These are phyloP conservation scores for Kregervanrija pseudodelftensis DNA, from an alignment of 805 yeast species.

Conservation along the genomic window DNA sequence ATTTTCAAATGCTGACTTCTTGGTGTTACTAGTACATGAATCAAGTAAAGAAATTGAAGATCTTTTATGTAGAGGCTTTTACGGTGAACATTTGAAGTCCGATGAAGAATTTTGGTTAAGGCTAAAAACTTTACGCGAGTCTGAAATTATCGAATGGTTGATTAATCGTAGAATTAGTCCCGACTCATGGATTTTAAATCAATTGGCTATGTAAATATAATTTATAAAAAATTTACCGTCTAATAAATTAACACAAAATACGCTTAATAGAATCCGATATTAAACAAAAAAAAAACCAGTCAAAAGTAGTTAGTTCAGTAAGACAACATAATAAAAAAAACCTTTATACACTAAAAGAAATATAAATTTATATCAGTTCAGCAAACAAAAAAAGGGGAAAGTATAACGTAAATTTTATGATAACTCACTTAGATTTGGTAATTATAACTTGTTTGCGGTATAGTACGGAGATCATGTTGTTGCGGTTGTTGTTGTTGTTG, in stretches of 20 bases:
- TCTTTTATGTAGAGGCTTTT: conserved; percentile 3
- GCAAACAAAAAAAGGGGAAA: too few species aligned
- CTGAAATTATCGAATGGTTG: conserved; percentile 4
- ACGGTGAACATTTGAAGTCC: conserved; percentile 1
- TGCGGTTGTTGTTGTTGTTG: conserved; percentile 7
- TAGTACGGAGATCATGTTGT: conserved; percentile 1
- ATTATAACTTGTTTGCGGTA: conserved; percentile 2
- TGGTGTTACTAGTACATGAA: neutral
- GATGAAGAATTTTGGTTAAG: conserved; percentile 4
- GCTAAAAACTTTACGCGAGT: neutral
- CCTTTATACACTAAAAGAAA: neutral
- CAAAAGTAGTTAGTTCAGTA: too few species aligned
- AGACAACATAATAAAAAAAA: too few species aligned
- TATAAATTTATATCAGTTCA: neutral
- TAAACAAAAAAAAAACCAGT: too few species aligned
- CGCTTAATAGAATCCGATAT: too few species aligned
- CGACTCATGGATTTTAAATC: too few species aligned
- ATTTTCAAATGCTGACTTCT: conserved; percentile 4
- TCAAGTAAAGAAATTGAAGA: conserved; percentile 6
- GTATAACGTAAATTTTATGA: neutral
- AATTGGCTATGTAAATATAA: too few species aligned
- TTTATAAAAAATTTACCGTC: too few species aligned
- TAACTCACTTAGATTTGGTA: conserved; percentile 2
- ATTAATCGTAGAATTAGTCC: neutral
- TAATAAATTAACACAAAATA: too few species aligned